These are phyloP conservation scores for Rhododendron ferrugineum DNA, from an alignment of 148 eudicot species.

Conservation along the genomic window DNA sequence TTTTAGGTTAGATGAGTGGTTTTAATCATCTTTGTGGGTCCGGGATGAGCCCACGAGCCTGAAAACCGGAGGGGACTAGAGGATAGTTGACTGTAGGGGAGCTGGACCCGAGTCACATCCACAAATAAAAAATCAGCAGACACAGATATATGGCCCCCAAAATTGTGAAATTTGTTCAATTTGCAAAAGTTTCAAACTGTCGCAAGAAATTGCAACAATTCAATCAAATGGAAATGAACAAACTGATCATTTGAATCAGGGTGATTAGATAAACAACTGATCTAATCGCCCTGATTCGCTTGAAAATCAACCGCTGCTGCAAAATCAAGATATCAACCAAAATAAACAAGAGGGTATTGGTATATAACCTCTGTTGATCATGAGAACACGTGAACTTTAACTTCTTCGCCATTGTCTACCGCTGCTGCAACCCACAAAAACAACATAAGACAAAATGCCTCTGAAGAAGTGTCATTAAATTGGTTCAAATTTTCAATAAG, in stretches of 20 bases:
- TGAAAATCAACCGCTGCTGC: neutral
- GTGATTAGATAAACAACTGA: neutral
- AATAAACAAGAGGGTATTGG: neutral
- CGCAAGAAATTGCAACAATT: neutral
- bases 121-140: neutral
- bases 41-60: neutral
- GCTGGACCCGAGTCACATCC: neutral
- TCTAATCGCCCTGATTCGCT: neutral
- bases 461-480: neutral
- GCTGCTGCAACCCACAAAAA: conserved; percentile 14
- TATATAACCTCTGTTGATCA: conserved; percentile 43
- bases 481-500: neutral
- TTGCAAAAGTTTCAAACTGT: neutral
- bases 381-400: conserved; percentile 53
- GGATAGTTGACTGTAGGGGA: neutral
- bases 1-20: neutral
- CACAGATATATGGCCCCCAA: neutral
- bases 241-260: neutral
- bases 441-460: neutral
- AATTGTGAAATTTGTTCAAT: neutral
- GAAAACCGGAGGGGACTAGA: neutral
- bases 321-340: neutral
- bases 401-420: conserved; percentile 21
- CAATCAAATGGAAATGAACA: neutral
- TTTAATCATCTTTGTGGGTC: neutral